Conservation (phyloP, 2,329 filamentous ascomycete species). For the Cryphonectria carpinicola region DNA sequence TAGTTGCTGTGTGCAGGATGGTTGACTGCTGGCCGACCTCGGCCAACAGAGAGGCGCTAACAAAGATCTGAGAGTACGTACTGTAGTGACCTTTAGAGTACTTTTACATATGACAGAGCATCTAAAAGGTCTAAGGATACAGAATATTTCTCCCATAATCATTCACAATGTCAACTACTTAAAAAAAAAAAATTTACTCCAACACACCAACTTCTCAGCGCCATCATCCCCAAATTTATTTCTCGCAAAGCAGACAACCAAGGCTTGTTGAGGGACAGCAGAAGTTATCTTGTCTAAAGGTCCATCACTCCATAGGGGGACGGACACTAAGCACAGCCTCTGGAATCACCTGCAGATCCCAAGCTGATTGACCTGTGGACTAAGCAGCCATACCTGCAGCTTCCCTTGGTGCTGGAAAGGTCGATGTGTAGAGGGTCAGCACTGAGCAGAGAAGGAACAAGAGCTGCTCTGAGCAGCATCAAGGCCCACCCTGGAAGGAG, state of each 20-base stretch:
- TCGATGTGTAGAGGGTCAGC: neutral
- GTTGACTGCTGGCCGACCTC: conserved; percentile 21
- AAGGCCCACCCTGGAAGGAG: neutral
- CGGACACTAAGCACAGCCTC: neutral
- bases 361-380: neutral
- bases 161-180: neutral
- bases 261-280: neutral
- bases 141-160: neutral
- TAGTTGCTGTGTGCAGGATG: neutral
- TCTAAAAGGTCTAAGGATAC: conserved; percentile 17
- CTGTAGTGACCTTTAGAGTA: conserved; percentile 11
- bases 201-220: neutral
- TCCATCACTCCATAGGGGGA: neutral
- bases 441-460: neutral
- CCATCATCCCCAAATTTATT: neutral
- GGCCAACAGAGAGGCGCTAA: conserved; percentile 21
- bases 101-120: conserved; percentile 2
- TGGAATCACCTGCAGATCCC: neutral
- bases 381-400: neutral
- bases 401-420: neutral
- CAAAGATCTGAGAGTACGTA: neutral
- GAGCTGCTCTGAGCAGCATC: neutral
- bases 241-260: neutral
- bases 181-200: neutral
- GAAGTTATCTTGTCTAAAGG: neutral